Percentiles rank a stretch among this genome's conserved stretches.
phyloP scores from a whole-genome alignment of 495 filamentous ascomycete species.

The Poronia punctata region DNA sequence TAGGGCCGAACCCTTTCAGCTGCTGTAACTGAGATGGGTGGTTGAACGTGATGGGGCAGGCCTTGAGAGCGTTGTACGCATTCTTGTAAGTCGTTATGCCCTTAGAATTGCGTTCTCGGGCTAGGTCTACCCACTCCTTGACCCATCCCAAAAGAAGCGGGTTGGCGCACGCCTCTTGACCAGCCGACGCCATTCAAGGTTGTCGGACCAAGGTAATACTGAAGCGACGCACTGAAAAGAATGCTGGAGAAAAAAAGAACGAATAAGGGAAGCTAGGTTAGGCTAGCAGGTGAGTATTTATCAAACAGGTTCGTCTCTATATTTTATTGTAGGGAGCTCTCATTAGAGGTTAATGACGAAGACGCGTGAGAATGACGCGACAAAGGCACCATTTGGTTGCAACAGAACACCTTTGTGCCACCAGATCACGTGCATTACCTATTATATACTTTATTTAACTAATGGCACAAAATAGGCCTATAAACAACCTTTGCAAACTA shows the following conservation, averaged over 20 bases:
- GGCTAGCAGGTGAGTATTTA: too few species aligned
- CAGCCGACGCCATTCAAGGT: constrained; percentile 20
- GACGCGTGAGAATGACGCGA: too few species aligned
- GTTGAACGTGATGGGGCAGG: constrained; percentile 63
- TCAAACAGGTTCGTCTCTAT: too few species aligned
- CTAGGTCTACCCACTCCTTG: constrained; percentile 73
- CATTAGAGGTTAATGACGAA: too few species aligned
- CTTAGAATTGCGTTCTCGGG: constrained; percentile 63
- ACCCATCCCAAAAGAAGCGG: constrained; percentile 70
- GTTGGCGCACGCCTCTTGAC: constrained; percentile 54
- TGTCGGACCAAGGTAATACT: too few species aligned
- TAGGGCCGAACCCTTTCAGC: constrained; percentile 65
- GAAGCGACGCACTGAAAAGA: background rate
- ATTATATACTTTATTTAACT: too few species aligned
- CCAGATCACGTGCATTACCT: too few species aligned
- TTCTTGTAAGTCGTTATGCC: constrained; percentile 68
- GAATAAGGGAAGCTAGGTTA: background rate
- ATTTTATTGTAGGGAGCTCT: too few species aligned
- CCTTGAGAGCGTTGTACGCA: constrained; percentile 74
- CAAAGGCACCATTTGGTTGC: too few species aligned
- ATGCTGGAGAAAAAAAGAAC: background rate
- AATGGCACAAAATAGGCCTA: too few species aligned
- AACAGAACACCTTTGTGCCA: too few species aligned
- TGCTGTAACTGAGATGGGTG: constrained; percentile 71
- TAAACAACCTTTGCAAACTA: too few species aligned